These are phyloP conservation scores for Microbotryomycetes sp. DNA, from an alignment of 1,284 basidiomycete species.

Conservation along the genomic window DNA sequence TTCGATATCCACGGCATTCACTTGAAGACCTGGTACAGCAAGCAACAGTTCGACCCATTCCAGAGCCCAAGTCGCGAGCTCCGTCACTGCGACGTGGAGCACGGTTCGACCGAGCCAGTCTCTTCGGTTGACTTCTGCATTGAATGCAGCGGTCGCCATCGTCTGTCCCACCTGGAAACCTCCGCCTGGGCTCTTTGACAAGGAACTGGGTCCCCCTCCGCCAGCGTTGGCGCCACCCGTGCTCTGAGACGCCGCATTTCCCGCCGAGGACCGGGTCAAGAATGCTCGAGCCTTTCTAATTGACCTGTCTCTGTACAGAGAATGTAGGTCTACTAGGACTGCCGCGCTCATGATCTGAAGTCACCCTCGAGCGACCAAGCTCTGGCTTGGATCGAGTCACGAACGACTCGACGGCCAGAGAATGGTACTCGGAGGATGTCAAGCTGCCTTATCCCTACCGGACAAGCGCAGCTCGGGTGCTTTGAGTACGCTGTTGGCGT, in stretches of 20 bases:
- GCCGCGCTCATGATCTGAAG: not conserved
- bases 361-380: too few species aligned
- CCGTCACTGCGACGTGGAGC: slow-evolving; percentile 69
- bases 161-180: slow-evolving; percentile 5
- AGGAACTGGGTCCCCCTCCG: not conserved
- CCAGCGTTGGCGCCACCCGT: not conserved
- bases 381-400: too few species aligned
- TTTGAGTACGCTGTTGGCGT: too few species aligned
- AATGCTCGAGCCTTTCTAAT: slow-evolving; percentile 28
- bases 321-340: slow-evolving; percentile 17
- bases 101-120: slow-evolving; percentile 69
- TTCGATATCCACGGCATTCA: slow-evolving; percentile 77
- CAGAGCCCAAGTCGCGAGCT: slow-evolving; percentile 53
- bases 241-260: not conserved
- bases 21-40: slow-evolving; percentile 64
- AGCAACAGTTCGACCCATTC: slow-evolving; percentile 79
- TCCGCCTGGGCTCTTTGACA: slow-evolving; percentile 13
- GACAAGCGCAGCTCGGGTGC: too few species aligned
- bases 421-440: too few species aligned
- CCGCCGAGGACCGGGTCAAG: not conserved
- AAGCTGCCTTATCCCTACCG: too few species aligned
- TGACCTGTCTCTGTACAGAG: slow-evolving; percentile 25
- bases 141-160: not conserved
- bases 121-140: slow-evolving; percentile 59
- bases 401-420: too few species aligned